phyloP scores from a whole-genome alignment of 345 rosid genomes.

The Brassica incana region DNA sequence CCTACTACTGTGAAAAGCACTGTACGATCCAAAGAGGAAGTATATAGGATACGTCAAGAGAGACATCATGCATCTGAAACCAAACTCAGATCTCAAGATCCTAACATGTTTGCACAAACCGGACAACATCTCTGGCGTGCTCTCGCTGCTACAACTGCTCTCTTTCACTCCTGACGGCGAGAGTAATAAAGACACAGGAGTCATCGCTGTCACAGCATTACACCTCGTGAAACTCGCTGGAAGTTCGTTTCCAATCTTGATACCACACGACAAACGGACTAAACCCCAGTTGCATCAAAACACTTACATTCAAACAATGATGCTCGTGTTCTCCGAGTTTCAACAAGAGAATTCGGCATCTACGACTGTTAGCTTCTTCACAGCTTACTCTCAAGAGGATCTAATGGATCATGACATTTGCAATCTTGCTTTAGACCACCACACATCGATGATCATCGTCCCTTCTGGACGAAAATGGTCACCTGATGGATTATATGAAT shows the following conservation, averaged over 20 bases:
- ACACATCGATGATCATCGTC: conserved; percentile 43
- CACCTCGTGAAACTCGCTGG: conserved; percentile 56
- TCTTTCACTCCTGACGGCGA: conserved; percentile 27
- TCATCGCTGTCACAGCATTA: conserved; percentile 45
- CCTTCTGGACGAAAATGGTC: conserved; percentile 58
- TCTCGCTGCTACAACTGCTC: conserved; percentile 38
- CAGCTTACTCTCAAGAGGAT: conserved; percentile 43
- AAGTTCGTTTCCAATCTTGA: conserved; percentile 47
- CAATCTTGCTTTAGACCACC: conserved; percentile 47
- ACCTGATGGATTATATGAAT: conserved; percentile 38
- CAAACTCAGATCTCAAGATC: conserved; percentile 43
- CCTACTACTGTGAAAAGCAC: conserved; percentile 40
- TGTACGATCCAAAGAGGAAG: conserved; percentile 57
- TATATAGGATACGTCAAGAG: conserved; percentile 48
- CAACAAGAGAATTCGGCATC: conserved; percentile 28
- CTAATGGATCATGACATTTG: conserved; percentile 62
- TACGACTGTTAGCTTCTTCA: conserved; percentile 32
- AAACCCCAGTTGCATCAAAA: conserved; percentile 6
- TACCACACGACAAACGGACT: conserved; percentile 45
- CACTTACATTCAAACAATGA: conserved; percentile 38
- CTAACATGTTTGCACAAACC: conserved; percentile 56
- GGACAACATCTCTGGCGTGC: conserved; percentile 35
- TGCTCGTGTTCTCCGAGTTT: conserved; percentile 41
- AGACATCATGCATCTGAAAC: conserved; percentile 37
- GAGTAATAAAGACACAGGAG: conserved; percentile 27